phyloP scores from a whole-genome alignment of 2,329 filamentous ascomycete species.

The Aureobasidium sp. region DNA sequence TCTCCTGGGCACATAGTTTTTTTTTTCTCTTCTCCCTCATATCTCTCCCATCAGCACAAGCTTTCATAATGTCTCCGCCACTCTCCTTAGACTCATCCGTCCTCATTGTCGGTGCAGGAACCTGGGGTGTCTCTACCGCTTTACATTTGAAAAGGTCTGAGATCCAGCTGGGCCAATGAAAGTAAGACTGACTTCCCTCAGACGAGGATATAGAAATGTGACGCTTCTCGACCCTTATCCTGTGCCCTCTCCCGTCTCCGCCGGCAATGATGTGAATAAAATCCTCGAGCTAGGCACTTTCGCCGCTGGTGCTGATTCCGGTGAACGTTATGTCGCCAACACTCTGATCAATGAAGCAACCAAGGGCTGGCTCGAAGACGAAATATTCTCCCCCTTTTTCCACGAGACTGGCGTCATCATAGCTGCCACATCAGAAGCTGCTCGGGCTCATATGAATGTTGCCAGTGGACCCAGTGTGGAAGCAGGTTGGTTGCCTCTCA shows the following conservation, averaged over 20 bases:
- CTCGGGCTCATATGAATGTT: slow-evolving; percentile 16
- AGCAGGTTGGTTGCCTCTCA: slow-evolving; percentile 27
- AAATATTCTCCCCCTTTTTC: slow-evolving; percentile 38
- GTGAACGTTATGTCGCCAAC: slow-evolving; percentile 31
- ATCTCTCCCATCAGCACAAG: too few species aligned
- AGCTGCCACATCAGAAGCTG: slow-evolving; percentile 37
- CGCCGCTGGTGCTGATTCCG: slow-evolving; percentile 23
- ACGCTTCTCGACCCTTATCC: slow-evolving; percentile 43
- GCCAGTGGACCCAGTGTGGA: slow-evolving; percentile 1
- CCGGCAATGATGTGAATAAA: slow-evolving; percentile 47
- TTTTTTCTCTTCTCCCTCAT: too few species aligned
- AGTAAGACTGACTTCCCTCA: slow-evolving; percentile 38
- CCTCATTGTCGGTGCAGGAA: slow-evolving; percentile 45
- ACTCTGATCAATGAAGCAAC: slow-evolving; percentile 31
- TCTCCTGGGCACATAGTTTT: background rate
- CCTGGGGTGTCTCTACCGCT: slow-evolving; percentile 30
- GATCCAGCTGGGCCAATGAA: slow-evolving; percentile 33
- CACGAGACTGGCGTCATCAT: slow-evolving; percentile 44
- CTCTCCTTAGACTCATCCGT: slow-evolving; percentile 19
- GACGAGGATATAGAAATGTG: slow-evolving; percentile 44
- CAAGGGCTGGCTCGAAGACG: slow-evolving; percentile 38
- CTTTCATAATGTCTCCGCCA: background rate
- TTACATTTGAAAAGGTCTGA: background rate
- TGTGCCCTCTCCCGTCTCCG: slow-evolving; percentile 42
- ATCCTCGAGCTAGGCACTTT: slow-evolving; percentile 35